A percentile compares a stretch with the other conserved stretches of the same genome.
Conservation (phyloP, 805 yeast genomes). For the Blastobotrys parvus region DNA sequence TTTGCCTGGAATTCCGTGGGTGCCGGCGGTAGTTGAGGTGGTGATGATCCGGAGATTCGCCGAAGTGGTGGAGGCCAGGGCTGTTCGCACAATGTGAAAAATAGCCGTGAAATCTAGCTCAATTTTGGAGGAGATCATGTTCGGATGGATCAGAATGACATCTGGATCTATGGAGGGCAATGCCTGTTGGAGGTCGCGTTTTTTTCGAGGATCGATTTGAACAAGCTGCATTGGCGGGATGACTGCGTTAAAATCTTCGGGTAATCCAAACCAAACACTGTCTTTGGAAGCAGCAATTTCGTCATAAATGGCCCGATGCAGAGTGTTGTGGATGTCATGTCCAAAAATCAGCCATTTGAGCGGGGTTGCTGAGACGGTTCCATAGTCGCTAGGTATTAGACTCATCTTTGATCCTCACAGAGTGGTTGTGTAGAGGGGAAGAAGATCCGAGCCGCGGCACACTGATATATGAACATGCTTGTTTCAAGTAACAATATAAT, state of each 20-base stretch:
- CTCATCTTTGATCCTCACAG: no score
- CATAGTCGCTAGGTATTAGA: neutral
- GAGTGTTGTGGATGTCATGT: neutral
- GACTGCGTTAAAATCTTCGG: no score
- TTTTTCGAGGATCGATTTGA: neutral
- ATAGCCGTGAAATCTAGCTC: neutral
- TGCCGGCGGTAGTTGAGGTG: neutral
- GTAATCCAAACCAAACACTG: no score
- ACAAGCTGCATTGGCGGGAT: no score
- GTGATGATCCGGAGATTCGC: neutral
- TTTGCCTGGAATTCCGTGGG: conserved; percentile 1
- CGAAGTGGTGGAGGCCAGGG: neutral
- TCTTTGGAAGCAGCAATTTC: neutral
- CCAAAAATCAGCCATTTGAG: neutral
- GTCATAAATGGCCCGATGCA: neutral
- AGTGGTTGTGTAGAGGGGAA: no score
- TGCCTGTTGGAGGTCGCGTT: neutral
- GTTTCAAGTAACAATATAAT: no score
- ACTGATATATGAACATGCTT: no score
- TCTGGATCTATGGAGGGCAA: neutral
- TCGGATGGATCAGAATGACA: neutral
- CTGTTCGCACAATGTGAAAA: neutral
- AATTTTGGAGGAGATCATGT: neutral
- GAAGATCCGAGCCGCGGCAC: no score
- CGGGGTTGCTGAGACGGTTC: neutral